A percentile compares a stretch with the other conserved stretches of the same genome.
Evolutionary conservation across 345 rosid genomes (phyloP).

Genomic region (Populus tremula): DNA sequence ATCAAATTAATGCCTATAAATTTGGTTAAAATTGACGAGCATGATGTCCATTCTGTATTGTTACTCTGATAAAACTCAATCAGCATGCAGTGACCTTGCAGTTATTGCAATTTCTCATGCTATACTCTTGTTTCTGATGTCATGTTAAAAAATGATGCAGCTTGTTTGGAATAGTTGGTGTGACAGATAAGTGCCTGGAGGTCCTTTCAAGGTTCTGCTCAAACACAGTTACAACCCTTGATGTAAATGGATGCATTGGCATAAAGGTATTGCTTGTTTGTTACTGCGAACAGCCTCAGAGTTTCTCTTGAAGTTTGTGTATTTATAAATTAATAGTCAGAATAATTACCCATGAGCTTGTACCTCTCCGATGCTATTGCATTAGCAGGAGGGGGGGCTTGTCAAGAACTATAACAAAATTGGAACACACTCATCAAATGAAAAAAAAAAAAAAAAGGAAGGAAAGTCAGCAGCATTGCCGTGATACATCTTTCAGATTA

Average conservation of each 20-base stretch:
- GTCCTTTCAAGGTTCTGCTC: slow-evolving; percentile 69
- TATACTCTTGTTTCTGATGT: slow-evolving; percentile 15
- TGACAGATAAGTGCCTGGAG: slow-evolving; percentile 76
- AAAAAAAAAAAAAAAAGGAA: too few species aligned
- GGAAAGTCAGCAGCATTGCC: too few species aligned
- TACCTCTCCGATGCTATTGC: not conserved
- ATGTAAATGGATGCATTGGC: slow-evolving; percentile 87
- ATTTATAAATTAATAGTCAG: not conserved
- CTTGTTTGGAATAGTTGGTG: slow-evolving; percentile 92
- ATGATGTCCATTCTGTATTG: not conserved
- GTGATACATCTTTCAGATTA: not conserved
- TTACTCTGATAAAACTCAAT: not conserved
- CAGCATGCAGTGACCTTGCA: not conserved
- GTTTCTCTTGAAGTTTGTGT: not conserved
- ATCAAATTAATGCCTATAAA: not conserved
- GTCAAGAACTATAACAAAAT: too few species aligned
- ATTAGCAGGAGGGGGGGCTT: too few species aligned
- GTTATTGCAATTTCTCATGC: not conserved
- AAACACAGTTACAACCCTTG: slow-evolving; percentile 67
- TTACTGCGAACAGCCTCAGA: not conserved
- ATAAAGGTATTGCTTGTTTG: slow-evolving; percentile 55
- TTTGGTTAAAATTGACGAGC: not conserved
- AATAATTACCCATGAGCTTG: not conserved
- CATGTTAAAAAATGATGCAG: slow-evolving; percentile 41
- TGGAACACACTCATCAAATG: too few species aligned